Conservation (phyloP, 1,139 yeast species). For the Tardiomyces depauwii region DNA sequence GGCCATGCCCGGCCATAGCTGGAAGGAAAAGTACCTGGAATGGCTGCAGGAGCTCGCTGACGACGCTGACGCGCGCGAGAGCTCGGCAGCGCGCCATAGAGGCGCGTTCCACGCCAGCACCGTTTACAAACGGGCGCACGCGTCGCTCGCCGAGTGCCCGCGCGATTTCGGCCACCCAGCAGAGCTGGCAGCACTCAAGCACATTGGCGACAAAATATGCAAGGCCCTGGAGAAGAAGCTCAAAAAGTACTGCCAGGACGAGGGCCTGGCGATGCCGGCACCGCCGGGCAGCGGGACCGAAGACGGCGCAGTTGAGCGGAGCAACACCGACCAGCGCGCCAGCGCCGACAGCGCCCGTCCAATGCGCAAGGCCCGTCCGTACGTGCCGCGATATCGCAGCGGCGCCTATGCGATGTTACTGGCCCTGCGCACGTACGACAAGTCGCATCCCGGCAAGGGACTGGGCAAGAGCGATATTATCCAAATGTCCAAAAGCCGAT, state of each 20-base stretch:
- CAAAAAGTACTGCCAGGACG: constrained; percentile 35
- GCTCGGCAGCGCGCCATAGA: background rate
- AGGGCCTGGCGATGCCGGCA: constrained; percentile 21
- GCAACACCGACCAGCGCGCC: background rate
- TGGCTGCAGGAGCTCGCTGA: constrained; percentile 44
- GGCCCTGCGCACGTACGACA: constrained; percentile 47
- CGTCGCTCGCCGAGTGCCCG: constrained; percentile 3
- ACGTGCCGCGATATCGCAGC: constrained; percentile 67
- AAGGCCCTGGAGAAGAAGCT: constrained; percentile 33
- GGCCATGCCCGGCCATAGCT: background rate
- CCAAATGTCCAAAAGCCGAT: constrained; percentile 45
- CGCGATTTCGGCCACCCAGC: constrained; percentile 28
- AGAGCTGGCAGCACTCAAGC: constrained; percentile 40
- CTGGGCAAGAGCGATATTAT: constrained; percentile 52
- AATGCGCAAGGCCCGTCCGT: constrained; percentile 25
- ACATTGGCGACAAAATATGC: constrained; percentile 55
- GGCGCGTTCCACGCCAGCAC: constrained; percentile 1
- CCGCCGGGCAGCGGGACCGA: constrained; percentile 3
- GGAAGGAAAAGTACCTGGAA: constrained; percentile 19
- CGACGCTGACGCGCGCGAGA: constrained; percentile 25
- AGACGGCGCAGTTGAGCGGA: constrained; percentile 1
- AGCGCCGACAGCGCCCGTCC: background rate
- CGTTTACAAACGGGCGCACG: constrained; percentile 1
- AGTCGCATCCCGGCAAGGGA: constrained; percentile 29
- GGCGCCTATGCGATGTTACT: constrained; percentile 83